These are phyloP conservation scores for Monosporozyma servazzii DNA, from an alignment of 805 yeast genomes.

Conservation along the genomic window DNA sequence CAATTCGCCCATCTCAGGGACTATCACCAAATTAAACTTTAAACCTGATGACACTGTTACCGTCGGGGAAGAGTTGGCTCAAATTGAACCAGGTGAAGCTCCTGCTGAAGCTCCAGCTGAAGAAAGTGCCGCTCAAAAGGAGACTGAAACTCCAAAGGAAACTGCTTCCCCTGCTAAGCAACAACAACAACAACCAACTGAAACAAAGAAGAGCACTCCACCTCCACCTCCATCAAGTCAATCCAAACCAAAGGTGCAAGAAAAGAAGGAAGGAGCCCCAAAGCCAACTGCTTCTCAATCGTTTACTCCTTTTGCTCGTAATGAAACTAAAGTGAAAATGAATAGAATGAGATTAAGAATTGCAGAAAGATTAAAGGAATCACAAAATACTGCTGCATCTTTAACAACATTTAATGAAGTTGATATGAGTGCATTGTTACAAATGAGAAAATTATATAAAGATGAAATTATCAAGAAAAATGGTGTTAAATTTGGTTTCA, in stretches of 20 bases:
- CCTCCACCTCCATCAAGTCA: constrained; percentile 7
- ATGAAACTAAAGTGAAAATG: constrained; percentile 91
- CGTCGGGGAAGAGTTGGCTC: constrained; percentile 87
- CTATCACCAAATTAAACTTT: constrained; percentile 73
- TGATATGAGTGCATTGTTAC: constrained; percentile 86
- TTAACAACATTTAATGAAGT: constrained; percentile 97
- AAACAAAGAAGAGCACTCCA: constrained; percentile 18
- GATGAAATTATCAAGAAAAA: constrained; percentile 91
- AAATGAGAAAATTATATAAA: constrained; percentile 92
- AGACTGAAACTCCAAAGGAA: constrained; percentile 28
- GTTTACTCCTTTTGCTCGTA: constrained; percentile 57
- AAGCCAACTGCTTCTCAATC: constrained; percentile 26
- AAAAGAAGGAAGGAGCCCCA: constrained; percentile 16
- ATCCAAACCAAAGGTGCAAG: constrained; percentile 4
- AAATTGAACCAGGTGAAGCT: constrained; percentile 70
- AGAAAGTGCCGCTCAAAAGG: constrained; percentile 12
- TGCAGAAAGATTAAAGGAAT: constrained; percentile 97
- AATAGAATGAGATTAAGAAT: constrained; percentile 98
- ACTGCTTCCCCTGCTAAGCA: constrained; percentile 30
- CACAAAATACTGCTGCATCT: constrained; percentile 97
- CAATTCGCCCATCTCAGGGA: constrained; percentile 88
- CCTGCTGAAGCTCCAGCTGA: constrained; percentile 40
- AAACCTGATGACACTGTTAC: constrained; percentile 85
- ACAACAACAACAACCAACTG: constrained; percentile 18
- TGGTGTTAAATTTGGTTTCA: constrained; percentile 93